Percentiles rank a stretch among this genome's conserved stretches.
phyloP scores from a whole-genome alignment of 2,329 filamentous ascomycete species.

The Apiospora sp. region DNA sequence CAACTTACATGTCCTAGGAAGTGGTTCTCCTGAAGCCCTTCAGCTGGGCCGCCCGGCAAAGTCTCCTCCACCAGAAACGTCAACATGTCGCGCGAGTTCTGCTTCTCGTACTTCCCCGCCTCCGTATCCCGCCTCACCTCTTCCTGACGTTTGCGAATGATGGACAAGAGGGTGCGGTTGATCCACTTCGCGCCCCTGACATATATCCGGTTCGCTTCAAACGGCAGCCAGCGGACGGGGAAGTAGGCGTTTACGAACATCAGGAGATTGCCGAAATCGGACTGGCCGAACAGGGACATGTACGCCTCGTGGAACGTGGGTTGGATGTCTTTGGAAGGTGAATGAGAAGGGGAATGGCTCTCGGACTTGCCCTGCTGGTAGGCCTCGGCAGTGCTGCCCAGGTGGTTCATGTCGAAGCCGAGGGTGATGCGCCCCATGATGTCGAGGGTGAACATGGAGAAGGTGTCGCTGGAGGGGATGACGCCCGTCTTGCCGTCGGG shows the following conservation, averaged over 20 bases:
- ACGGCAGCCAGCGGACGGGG: slow-evolving; percentile 47
- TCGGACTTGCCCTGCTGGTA: neutral
- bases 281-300: neutral
- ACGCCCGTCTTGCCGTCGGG: slow-evolving; percentile 36
- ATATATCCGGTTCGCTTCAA: slow-evolving; percentile 48
- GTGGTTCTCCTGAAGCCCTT: neutral
- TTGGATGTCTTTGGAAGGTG: slow-evolving; percentile 25
- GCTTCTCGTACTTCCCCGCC: slow-evolving; percentile 24
- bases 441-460: slow-evolving; percentile 45
- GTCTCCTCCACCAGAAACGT: slow-evolving; percentile 42
- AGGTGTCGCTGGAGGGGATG: slow-evolving; percentile 37
- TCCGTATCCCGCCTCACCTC: slow-evolving; percentile 33
- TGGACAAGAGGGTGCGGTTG: slow-evolving; percentile 37
- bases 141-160: slow-evolving; percentile 40
- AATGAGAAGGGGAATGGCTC: slow-evolving; percentile 26
- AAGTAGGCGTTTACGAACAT: slow-evolving; percentile 43
- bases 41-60: neutral
- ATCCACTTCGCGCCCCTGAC: slow-evolving; percentile 42
- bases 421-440: slow-evolving; percentile 45
- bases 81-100: slow-evolving; percentile 41
- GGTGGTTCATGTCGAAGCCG: slow-evolving; percentile 43
- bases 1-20: slow-evolving; percentile 21
- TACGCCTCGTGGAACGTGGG: slow-evolving; percentile 40
- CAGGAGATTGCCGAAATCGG: slow-evolving; percentile 39
- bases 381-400: slow-evolving; percentile 25